These are phyloP conservation scores for Colletotrichum coccodes DNA, from an alignment of 2,329 filamentous ascomycete species.

Conservation along the genomic window DNA sequence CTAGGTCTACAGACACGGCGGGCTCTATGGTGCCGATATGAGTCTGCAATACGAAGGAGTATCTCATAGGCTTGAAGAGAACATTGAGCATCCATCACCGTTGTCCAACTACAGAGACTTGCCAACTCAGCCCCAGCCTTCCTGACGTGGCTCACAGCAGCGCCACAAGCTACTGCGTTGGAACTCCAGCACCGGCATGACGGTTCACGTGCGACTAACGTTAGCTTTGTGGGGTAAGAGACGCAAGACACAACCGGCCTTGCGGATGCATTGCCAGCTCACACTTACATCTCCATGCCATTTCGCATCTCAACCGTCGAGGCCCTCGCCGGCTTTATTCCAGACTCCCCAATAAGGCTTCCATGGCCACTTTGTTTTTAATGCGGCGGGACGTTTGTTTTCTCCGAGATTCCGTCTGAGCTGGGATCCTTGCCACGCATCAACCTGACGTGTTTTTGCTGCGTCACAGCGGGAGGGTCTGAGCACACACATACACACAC, in stretches of 20 bases:
- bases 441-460: not conserved
- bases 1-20: no score
- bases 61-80: no score
- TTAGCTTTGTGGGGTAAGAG: not conserved
- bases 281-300: not conserved
- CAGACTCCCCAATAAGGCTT: not conserved
- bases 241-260: not conserved
- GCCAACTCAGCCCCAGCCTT: not conserved
- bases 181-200: not conserved
- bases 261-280: not conserved
- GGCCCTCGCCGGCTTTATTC: not conserved
- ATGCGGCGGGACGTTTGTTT: not conserved
- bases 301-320: not conserved
- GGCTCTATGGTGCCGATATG: no score
- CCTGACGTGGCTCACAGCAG: no score
- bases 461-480: not conserved
- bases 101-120: no score
- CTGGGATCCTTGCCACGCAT: not conserved
- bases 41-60: no score
- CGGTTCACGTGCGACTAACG: not conserved
- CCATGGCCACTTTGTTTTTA: not conserved
- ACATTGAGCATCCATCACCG: not conserved
- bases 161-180: not conserved
- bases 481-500: constrained; percentile 1
- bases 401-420: constrained; percentile 7